These are phyloP conservation scores for Neurospora sp. DNA, from an alignment of 495 filamentous ascomycete genomes.

Conservation along the genomic window DNA sequence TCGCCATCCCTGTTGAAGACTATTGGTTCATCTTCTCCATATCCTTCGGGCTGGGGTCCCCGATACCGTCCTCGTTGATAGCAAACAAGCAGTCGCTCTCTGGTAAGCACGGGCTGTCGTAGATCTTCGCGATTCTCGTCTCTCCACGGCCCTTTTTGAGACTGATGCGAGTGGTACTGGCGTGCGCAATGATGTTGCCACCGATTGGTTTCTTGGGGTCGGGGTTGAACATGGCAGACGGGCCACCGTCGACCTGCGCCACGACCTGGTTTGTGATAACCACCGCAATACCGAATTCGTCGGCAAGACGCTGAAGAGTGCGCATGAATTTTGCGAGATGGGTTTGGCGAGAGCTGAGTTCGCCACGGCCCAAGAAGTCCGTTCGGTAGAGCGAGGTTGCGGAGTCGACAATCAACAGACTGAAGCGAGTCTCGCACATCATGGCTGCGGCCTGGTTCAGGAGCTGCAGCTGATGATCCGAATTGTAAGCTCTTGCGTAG, in stretches of 20 bases:
- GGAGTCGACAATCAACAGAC: constrained; percentile 86
- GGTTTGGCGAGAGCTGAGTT: constrained; percentile 78
- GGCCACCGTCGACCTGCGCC: constrained; percentile 93
- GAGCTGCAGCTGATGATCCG: constrained; percentile 89
- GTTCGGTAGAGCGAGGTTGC: constrained; percentile 93
- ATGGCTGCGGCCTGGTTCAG: constrained; percentile 91
- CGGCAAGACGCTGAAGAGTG: constrained; percentile 83
- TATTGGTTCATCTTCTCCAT: constrained; percentile 55
- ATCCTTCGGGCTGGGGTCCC: constrained; percentile 91
- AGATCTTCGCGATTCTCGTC: constrained; percentile 96
- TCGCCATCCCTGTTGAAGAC: not conserved
- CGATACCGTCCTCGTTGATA: constrained; percentile 93
- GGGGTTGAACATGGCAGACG: constrained; percentile 95
- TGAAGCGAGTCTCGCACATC: constrained; percentile 99
- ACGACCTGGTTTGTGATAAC: constrained; percentile 99
- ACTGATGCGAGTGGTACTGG: constrained; percentile 81
- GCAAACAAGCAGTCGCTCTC: constrained; percentile 96
- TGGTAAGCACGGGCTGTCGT: constrained; percentile 93
- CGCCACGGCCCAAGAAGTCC: constrained; percentile 89
- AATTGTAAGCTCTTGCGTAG: constrained; percentile 96
- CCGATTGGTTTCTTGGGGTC: constrained; percentile 99
- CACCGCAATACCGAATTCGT: constrained; percentile 96
- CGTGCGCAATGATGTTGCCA: constrained; percentile 97
- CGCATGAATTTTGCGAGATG: constrained; percentile 98
- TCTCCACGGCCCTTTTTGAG: constrained; percentile 92